phyloP scores from a whole-genome alignment of 2,329 filamentous ascomycete species.

The Chrysosporium keratinophilum region DNA sequence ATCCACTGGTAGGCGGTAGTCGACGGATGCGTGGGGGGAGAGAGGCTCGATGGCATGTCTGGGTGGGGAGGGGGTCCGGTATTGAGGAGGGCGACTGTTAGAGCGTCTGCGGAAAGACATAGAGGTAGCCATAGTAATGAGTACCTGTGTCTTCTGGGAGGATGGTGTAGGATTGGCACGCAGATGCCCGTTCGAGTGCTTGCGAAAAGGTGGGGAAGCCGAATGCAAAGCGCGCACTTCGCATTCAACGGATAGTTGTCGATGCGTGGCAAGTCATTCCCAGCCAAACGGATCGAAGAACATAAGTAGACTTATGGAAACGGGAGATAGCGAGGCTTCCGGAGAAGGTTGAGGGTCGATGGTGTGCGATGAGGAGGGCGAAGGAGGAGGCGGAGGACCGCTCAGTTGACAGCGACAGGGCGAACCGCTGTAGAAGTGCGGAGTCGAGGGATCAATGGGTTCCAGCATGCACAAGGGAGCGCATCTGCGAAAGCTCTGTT shows the following conservation, averaged over 20 bases:
- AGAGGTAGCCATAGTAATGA: conserved; percentile 29
- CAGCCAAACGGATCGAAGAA: conserved; percentile 18
- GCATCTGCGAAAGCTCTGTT: not conserved
- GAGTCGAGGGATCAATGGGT: conserved; percentile 1
- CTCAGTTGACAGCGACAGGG: not conserved
- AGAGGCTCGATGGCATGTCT: conserved; percentile 39
- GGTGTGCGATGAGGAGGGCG: not conserved
- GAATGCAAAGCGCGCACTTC: conserved; percentile 21
- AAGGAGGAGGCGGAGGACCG: conserved; percentile 1
- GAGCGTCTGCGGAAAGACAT: conserved; percentile 26
- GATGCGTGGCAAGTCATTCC: conserved; percentile 34
- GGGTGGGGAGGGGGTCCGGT: conserved; percentile 40
- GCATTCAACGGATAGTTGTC: conserved; percentile 31
- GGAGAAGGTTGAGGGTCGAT: not conserved
- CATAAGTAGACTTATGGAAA: not conserved
- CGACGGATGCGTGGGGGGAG: conserved; percentile 29
- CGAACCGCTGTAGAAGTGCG: conserved; percentile 9
- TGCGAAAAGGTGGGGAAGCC: conserved; percentile 32
- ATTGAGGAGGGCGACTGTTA: conserved; percentile 30
- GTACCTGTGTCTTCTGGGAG: not conserved
- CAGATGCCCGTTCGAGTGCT: conserved; percentile 20
- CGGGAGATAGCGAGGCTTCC: not conserved
- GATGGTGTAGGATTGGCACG: not conserved
- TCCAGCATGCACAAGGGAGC: conserved; percentile 2
- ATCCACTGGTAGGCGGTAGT: conserved; percentile 24